phyloP scores from a whole-genome alignment of 2,329 filamentous ascomycete genomes.

The Aspergillus sojae region DNA sequence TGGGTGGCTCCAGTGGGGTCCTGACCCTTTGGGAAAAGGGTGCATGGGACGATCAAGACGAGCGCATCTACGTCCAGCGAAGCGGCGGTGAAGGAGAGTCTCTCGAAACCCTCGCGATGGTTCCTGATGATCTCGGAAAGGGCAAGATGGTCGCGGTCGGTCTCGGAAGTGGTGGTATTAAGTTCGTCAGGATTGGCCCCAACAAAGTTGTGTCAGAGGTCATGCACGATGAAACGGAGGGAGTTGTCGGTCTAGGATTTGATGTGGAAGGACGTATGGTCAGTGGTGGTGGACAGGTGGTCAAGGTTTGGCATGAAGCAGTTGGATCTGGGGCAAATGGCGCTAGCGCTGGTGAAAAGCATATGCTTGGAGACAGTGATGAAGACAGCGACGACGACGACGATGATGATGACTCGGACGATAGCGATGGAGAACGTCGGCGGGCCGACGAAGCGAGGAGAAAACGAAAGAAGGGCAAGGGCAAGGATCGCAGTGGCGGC shows the following conservation, averaged over 20 bases:
- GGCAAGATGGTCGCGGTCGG: conserved; percentile 73
- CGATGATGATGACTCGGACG: conserved; percentile 43
- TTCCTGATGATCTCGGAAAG: conserved; percentile 70
- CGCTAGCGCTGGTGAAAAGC: conserved; percentile 36
- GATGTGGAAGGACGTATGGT: conserved; percentile 86
- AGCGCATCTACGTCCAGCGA: conserved; percentile 75
- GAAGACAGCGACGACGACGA: conserved; percentile 40
- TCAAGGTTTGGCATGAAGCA: conserved; percentile 88
- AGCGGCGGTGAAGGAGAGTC: conserved; percentile 70
- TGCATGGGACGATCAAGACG: conserved; percentile 92
- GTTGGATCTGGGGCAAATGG: conserved; percentile 55
- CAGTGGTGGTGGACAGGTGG: conserved; percentile 78
- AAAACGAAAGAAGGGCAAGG: conserved; percentile 49
- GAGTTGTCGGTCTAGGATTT: conserved; percentile 78
- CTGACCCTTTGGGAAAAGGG: conserved; percentile 93
- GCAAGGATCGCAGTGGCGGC: conserved; percentile 43
- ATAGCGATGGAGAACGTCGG: conserved; percentile 51
- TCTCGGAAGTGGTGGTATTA: conserved; percentile 76
- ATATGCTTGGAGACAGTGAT: conserved; percentile 46
- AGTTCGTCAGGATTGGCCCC: conserved; percentile 72
- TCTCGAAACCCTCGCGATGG: conserved; percentile 72
- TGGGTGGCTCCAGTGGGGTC: conserved; percentile 77
- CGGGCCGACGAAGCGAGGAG: conserved; percentile 49
- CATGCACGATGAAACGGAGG: conserved; percentile 83
- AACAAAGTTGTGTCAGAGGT: conserved; percentile 72